A percentile compares a stretch with the other conserved stretches of the same genome.
These are phyloP conservation scores for Lyophyllum decastes DNA, from an alignment of 768 basidiomycete species.

Conservation along the genomic window DNA sequence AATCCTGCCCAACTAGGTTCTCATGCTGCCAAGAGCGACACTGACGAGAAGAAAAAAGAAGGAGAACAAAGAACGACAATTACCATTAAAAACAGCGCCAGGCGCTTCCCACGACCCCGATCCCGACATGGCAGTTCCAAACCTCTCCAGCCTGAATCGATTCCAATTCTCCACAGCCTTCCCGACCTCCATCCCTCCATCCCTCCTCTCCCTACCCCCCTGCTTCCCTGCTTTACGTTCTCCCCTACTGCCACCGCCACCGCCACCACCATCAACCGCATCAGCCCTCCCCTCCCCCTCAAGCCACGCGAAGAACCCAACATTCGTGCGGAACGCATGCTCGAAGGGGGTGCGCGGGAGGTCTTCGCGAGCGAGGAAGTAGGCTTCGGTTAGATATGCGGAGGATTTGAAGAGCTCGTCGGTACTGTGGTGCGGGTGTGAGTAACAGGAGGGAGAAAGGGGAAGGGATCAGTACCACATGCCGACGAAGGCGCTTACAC, in stretches of 20 bases:
- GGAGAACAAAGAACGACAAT: too few species aligned
- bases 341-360: conserved; percentile 69
- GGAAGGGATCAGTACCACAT: conserved; percentile 59
- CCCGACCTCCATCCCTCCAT: neutral
- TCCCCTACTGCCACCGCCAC: neutral
- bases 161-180: conserved; percentile 33
- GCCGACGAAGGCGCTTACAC: conserved; percentile 70
- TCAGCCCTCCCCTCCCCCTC: conserved; percentile 40
- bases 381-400: conserved; percentile 73
- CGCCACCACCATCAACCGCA: neutral
- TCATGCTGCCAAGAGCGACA: too few species aligned
- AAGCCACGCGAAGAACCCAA: conserved; percentile 73
- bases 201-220: neutral
- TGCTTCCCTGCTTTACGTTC: neutral
- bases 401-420: conserved; percentile 80
- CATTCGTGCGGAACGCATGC: conserved; percentile 56
- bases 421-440: conserved; percentile 41
- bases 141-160: conserved; percentile 60
- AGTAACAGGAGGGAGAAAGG: neutral
- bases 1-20: too few species aligned
- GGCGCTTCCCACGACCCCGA: conserved; percentile 73
- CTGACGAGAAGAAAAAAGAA: neutral
- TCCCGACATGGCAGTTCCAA: conserved; percentile 79
- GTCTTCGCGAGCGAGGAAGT: conserved; percentile 42
- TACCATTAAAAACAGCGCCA: conserved; percentile 57